Percentiles rank a stretch among this genome's conserved stretches.
Conservation (phyloP, 106 monocot genomes). For the Dioscorea alata region DNA sequence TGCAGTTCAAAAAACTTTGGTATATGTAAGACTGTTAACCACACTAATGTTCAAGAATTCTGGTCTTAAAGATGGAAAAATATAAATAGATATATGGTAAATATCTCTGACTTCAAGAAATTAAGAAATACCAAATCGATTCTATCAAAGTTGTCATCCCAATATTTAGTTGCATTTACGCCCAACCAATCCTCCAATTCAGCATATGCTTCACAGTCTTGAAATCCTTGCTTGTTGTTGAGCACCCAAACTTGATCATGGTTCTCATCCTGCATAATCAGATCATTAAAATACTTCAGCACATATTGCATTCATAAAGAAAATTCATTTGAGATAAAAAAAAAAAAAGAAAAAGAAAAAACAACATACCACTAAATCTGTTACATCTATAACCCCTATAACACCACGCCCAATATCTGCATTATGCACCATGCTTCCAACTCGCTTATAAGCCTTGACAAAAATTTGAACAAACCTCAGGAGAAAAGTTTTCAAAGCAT, state of each 20-base stretch:
- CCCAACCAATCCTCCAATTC: conserved; percentile 76
- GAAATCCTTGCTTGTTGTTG: conserved; percentile 83
- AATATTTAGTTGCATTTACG: conserved; percentile 46
- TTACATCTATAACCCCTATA: conserved; percentile 66
- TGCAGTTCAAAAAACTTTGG: too few relatives aligned
- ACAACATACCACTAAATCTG: conserved; percentile 46
- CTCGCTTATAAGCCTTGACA: conserved; percentile 73
- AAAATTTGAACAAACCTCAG: not conserved
- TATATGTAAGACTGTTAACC: too few relatives aligned
- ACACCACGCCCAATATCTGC: conserved; percentile 71
- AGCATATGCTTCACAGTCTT: conserved; percentile 73
- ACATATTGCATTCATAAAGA: not conserved
- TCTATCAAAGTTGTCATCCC: conserved; percentile 58
- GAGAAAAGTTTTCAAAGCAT: too few relatives aligned
- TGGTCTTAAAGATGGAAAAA: too few relatives aligned
- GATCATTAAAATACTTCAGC: not conserved
- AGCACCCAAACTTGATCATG: conserved; percentile 45
- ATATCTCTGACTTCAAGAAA: not conserved
- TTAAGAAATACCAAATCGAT: conserved; percentile 48
- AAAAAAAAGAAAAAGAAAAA: not conserved
- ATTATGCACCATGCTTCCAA: conserved; percentile 64
- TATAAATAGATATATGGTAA: too few relatives aligned
- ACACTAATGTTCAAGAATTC: too few relatives aligned
- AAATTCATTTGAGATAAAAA: not conserved
- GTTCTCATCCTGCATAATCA: conserved; percentile 39